Base-by-base conservation (phyloP, 106 monocot species). In the Phalaenopsis equestris region DNA sequence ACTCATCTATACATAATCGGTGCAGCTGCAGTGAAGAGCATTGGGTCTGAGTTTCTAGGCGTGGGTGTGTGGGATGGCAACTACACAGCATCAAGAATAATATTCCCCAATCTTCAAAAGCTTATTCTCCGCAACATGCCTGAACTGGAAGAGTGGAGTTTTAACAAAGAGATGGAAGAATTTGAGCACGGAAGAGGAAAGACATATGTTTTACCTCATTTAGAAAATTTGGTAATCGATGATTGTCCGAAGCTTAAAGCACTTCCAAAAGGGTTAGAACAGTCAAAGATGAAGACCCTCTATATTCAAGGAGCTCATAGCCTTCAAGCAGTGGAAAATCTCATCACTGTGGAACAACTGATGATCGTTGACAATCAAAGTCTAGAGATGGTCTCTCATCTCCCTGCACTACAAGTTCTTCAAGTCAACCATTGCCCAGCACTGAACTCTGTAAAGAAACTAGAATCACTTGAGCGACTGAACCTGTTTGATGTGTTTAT, bases 61-160 rank as follows among this genome's bases (percentile, higher is more conserved):
- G 1, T 47, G 6, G 52, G 58, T 12, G 52, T 52, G 12, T 52
- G 52, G 48, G 52, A 52, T 12, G 42, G 8, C 49, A 8, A 3
- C 30, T 2, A 42, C 8, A 24, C 17, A 52, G 2, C 1, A 41
- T 7, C 10, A n/a, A 61, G 41, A 42, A 42, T 38, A 30, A 37
- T 23, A 16, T 81, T 81, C 42, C 80, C 80, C 73, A 81, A 56
- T 39, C 74, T 81, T 41, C 48, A 81, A 42, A 38, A 2, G 8
- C 41, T 78, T 30, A 56, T 6, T 4, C 18, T 78, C 6, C 7
- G 9, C 18, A 2, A 8, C 14, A 78, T 78, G 41, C 16, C 6
- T 14, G 9, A 55, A 14, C 21, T 52, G 39, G 78, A 78, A 56
- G 78, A 78, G 17, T 78, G 78, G 78, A 17, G 3, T 8, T 78